Base-by-base conservation (phyloP, 2,329 filamentous ascomycete species). In the Cladophialophora carrionii region DNA sequence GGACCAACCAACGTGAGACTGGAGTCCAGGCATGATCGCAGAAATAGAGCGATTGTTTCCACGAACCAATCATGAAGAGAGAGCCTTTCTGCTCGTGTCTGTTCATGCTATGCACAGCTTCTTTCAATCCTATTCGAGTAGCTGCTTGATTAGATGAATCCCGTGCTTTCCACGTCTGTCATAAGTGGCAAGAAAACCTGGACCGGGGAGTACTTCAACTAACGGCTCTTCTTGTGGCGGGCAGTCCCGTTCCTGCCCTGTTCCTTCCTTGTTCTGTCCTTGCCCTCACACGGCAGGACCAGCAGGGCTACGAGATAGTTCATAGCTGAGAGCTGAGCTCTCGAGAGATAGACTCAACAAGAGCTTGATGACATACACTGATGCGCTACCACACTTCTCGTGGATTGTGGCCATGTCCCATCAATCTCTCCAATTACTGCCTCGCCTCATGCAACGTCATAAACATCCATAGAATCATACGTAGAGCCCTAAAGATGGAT, bases 401-500 rank as follows among this genome's bases (percentile, higher is more conserved):
- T n/a, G n/a, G n/a, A n/a, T 41, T 5, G 34, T 41, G 14, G 14
- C 34, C 17, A 17, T 41, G 14, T 12, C 34, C 14, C 14, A 41
- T 41, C 34, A 41, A 5, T n/a, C 14, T 41, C 14, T 41, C 34
- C 14, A 7, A 17, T 14, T 4, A 41, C 34, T 8, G 14, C 46
- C 10, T 17, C 20, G 22, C n/a, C 4, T 22, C 46, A 3, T n/a
- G 46, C 8, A 26, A 24, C 4, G 10, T 8, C n/a, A 2, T 9
- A 24, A 49, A 6, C 32, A 46, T 24, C 46, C 14, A 57, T 58
- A 32, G 61, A 26, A 31, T 49, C 46, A 34, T 34, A 53, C 26
- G 32, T 26, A 5, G 61, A 17, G 8, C 5, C 5, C 10, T 26
- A 17, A 10, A 24, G 24, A 14, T 59, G 59, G 55, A 78, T 73